A percentile compares a stretch with the other conserved stretches of the same genome.
These are phyloP conservation scores for Rhizopogon roseolus DNA, from an alignment of 768 basidiomycete genomes.

Conservation along the genomic window DNA sequence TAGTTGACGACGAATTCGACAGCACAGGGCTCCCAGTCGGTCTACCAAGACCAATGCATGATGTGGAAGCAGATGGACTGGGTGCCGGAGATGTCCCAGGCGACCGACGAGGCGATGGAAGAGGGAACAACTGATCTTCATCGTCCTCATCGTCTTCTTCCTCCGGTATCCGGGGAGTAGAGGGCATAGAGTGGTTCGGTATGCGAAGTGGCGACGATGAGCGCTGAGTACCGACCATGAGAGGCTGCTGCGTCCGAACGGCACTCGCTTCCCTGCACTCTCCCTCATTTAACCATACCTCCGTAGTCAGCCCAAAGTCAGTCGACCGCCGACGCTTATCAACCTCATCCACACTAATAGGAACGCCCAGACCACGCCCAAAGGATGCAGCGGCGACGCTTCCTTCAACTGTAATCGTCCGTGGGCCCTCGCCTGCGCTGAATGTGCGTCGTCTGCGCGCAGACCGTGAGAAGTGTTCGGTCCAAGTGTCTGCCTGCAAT, in stretches of 20 bases:
- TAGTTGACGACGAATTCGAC: slow-evolving; percentile 16
- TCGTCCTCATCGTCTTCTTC: slow-evolving; percentile 46
- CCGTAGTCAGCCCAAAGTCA: slow-evolving; percentile 20
- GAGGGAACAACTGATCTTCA: slow-evolving; percentile 51
- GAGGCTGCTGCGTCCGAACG: neutral
- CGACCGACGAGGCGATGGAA: slow-evolving; percentile 55
- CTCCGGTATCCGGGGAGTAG: slow-evolving; percentile 23
- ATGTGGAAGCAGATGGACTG: slow-evolving; percentile 27
- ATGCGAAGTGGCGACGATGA: slow-evolving; percentile 11
- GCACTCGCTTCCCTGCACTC: neutral
- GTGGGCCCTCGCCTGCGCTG: slow-evolving; percentile 31
- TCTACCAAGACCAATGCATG: slow-evolving; percentile 13
- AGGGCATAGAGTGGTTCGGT: neutral
- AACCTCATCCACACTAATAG: slow-evolving; percentile 59
- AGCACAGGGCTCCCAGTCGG: slow-evolving; percentile 6
- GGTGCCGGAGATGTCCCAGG: slow-evolving; percentile 38
- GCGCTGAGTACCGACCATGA: neutral
- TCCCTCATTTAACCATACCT: slow-evolving; percentile 6
- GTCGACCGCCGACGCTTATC: slow-evolving; percentile 50
- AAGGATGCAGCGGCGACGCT: slow-evolving; percentile 25
- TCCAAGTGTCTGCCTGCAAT: slow-evolving; percentile 52
- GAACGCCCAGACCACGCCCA: slow-evolving; percentile 19
- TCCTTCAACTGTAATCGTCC: slow-evolving; percentile 22
- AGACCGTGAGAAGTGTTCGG: slow-evolving; percentile 58
- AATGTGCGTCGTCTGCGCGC: slow-evolving; percentile 54